Evolutionary conservation across 352 stramenopile genomes (phyloP), one percentile per base, ranked within the genome.

Genomic region (Phytophthora hibernalis): DNA sequence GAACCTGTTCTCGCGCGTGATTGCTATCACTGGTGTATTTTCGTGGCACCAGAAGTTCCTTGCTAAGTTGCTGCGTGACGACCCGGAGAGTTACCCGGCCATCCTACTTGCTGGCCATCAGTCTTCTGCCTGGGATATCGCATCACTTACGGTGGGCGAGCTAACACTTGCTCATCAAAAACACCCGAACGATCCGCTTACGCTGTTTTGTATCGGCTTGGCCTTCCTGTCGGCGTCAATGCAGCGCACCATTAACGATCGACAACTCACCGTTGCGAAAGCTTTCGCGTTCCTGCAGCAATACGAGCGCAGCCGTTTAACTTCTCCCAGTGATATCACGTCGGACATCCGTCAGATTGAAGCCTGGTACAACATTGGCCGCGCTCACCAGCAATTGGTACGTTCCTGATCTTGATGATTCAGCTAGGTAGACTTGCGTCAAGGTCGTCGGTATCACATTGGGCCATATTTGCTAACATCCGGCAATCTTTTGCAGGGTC

Each of bases 11-110:
- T 82, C 83, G 10, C 82, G 85, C 10, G 87, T 96, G 28, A 94
- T 96, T 33, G 79, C 85, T 38, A 88, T 91, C 58, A 94, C 85
- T 5, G 87, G 87, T 18, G 85, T 94, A 3, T 96, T 91, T 68
- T 96, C 87, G 12, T 96, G 83, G 82, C 87, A 96, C 28, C 87
- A 96, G 35, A 96, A 96, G 53, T 96, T 96, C 22, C 52, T 96
- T 6, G 85, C 87, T 6, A 96, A 95, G 68, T 55, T 96, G 11
- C 37, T 96, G 7, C 79, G 83, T 21, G 83, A 95, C 22, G 79
- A 95, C 21, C 84, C 88, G 0, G 75, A 90, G 48, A 92, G 84
- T 56, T 94, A 91, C 51, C 85, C 88, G 8, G 84, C 85, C 1
- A 94, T 93, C 40, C 62, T 96, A 16, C 78, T 96, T 24, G 88